These are phyloP conservation scores for Pyricularia pennisetigena DNA, from an alignment of 2,329 filamentous ascomycete genomes.

Conservation along the genomic window DNA sequence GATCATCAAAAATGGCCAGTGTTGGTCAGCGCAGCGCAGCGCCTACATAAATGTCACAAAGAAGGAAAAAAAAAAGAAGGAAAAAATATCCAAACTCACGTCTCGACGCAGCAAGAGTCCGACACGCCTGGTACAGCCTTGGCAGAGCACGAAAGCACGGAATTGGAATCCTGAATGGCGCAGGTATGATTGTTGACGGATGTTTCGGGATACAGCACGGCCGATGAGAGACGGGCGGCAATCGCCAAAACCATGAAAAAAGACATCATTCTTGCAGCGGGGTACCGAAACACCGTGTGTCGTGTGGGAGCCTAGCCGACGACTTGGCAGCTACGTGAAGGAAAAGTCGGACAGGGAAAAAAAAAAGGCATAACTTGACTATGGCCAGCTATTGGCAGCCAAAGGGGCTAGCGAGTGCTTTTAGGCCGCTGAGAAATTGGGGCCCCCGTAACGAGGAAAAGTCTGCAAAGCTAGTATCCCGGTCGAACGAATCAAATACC, in stretches of 20 bases:
- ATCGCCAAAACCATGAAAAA: background rate
- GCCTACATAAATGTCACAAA: no score
- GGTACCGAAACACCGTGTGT: background rate
- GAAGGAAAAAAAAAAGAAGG: background rate
- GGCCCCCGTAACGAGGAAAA: background rate
- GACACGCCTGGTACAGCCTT: background rate
- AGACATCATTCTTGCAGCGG: background rate
- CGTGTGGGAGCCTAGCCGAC: background rate
- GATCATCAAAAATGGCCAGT: no score
- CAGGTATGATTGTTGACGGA: background rate
- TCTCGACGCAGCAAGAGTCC: background rate
- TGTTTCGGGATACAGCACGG: background rate
- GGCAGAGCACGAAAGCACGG: background rate
- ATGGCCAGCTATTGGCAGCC: background rate
- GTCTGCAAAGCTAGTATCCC: background rate
- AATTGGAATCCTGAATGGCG: background rate
- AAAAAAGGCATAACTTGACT: background rate
- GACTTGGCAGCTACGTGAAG: background rate
- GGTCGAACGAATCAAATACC: background rate
- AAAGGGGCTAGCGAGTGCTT: no score
- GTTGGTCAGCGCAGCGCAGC: no score
- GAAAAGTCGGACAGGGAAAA: background rate
- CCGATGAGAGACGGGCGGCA: background rate
- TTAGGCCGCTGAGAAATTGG: background rate
- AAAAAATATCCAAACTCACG: background rate